A percentile compares a stretch with the other conserved stretches of the same genome.
These are phyloP conservation scores for Gnomoniopsis smithogilvyi DNA, from an alignment of 2,329 filamentous ascomycete genomes.

Conservation along the genomic window DNA sequence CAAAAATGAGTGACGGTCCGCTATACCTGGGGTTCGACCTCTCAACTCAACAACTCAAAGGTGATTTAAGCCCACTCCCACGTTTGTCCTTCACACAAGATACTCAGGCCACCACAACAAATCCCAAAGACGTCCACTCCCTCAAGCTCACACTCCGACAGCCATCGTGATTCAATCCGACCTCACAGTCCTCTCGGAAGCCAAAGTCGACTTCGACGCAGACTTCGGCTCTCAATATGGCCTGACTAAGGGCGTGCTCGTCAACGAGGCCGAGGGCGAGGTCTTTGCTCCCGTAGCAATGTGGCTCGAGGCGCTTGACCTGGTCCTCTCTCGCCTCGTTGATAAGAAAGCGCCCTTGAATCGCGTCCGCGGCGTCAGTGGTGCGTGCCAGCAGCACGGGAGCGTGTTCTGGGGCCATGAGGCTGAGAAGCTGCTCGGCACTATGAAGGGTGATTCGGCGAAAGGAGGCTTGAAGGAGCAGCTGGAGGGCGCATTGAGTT, in stretches of 20 bases:
- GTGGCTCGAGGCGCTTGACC: constrained; percentile 91
- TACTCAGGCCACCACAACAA: constrained; percentile 7
- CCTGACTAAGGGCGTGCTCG: constrained; percentile 83
- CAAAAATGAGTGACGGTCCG: constrained; percentile 38
- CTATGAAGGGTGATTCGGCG: constrained; percentile 46
- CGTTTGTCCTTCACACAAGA: not conserved
- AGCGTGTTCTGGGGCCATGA: constrained; percentile 86
- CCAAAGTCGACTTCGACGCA: constrained; percentile 92
- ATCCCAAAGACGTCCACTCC: not conserved
- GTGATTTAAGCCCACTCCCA: constrained; percentile 36
- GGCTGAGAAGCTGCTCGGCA: constrained; percentile 62
- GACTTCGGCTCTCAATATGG: constrained; percentile 72
- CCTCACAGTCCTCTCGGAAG: constrained; percentile 76
- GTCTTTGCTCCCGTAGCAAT: constrained; percentile 90
- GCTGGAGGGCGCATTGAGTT: constrained; percentile 70
- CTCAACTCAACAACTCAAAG: constrained; percentile 95
- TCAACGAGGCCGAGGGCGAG: constrained; percentile 78
- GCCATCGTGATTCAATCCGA: constrained; percentile 81
- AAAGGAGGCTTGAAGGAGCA: constrained; percentile 67
- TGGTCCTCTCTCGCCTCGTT: constrained; percentile 72
- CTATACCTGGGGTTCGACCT: constrained; percentile 93
- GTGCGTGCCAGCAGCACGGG: constrained; percentile 95
- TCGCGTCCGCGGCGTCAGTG: constrained; percentile 77
- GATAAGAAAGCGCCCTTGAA: constrained; percentile 69
- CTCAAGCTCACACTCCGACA: constrained; percentile 31